phyloP scores from a whole-genome alignment of 2,329 filamentous ascomycete species.

The Esteya vermicola region DNA sequence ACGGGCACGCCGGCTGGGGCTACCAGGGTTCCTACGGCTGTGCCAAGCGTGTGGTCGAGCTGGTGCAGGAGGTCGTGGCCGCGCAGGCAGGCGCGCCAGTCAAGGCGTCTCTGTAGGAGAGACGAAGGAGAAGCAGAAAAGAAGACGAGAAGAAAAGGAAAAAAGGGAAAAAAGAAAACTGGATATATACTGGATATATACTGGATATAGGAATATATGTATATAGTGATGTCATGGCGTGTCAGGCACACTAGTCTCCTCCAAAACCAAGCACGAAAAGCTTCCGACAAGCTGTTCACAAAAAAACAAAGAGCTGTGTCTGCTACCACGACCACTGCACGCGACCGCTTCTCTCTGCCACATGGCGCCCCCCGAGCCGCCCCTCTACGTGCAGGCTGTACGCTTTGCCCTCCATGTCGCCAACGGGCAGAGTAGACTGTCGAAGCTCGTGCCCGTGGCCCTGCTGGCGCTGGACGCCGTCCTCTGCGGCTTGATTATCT shows the following conservation, averaged over 20 bases:
- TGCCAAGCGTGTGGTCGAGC: constrained; percentile 47
- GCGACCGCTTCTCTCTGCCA: background rate
- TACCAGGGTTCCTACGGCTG: constrained; percentile 60
- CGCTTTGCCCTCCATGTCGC: constrained; percentile 26
- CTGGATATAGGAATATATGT: background rate
- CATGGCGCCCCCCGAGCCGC: constrained; percentile 6
- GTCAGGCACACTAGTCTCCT: background rate
- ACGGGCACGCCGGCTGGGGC: constrained; percentile 68
- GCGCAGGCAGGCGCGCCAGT: constrained; percentile 1
- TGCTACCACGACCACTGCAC: background rate
- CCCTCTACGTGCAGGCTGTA: constrained; percentile 14
- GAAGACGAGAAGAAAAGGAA: no score
- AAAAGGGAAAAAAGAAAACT: no score
- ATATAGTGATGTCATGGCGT: background rate
- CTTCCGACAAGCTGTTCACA: no score
- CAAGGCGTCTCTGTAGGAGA: background rate
- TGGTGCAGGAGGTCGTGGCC: constrained; percentile 47
- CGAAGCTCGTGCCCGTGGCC: constrained; percentile 37
- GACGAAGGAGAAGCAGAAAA: no score
- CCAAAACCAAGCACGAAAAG: no score
- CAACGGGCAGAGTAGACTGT: constrained; percentile 33
- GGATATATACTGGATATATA: no score
- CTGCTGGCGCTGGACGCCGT: constrained; percentile 57
- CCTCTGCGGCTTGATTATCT: constrained; percentile 61
- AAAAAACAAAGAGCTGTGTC: no score